A percentile compares a stretch with the other conserved stretches of the same genome.
These are phyloP conservation scores for Penicillium odoratum DNA, from an alignment of 495 filamentous ascomycete species.

Conservation along the genomic window DNA sequence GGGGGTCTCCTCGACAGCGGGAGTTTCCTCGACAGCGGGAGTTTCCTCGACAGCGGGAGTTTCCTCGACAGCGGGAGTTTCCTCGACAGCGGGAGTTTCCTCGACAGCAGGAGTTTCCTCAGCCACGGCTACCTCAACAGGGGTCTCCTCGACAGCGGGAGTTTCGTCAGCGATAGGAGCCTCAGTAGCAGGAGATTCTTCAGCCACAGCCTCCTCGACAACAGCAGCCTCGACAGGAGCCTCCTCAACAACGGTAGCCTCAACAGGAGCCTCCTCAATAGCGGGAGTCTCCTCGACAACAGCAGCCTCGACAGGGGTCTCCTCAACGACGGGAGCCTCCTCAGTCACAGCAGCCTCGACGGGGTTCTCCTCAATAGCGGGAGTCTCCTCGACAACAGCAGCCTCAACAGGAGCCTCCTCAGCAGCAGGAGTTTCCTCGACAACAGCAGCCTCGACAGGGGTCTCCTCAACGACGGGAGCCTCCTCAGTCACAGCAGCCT, in stretches of 20 bases:
- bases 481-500: too few species aligned
- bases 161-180: background rate
- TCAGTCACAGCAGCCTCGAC: background rate
- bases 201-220: background rate
- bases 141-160: background rate
- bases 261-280: background rate
- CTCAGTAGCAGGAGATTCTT: slow-evolving; percentile 6
- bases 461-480: too few species aligned
- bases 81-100: background rate
- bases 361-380: background rate
- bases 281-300: too few species aligned
- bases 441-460: too few species aligned
- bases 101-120: background rate
- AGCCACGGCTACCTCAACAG: too few species aligned
- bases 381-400: background rate
- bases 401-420: too few species aligned
- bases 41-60: too few species aligned
- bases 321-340: too few species aligned
- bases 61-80: too few species aligned
- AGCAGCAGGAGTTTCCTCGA: background rate
- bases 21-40: slow-evolving; percentile 8
- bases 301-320: background rate
- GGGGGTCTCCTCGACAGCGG: background rate
- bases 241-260: slow-evolving; percentile 7
- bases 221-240: background rate